These are phyloP conservation scores for Dactylellina cionopaga DNA, from an alignment of 2,329 filamentous ascomycete genomes.

Conservation along the genomic window DNA sequence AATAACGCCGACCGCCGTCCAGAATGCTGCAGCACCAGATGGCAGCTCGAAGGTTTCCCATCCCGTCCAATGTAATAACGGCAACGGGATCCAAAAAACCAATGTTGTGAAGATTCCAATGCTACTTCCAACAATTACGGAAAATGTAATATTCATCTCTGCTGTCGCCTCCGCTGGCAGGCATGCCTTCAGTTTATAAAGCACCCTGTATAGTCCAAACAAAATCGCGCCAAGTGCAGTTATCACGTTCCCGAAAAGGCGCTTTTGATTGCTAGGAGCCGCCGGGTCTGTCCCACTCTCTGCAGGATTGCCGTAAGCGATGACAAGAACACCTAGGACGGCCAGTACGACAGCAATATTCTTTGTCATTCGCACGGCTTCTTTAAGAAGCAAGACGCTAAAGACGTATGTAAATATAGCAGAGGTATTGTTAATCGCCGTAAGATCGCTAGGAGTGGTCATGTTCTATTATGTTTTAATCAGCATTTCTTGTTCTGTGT, in stretches of 20 bases:
- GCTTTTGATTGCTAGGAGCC: constrained; percentile 11
- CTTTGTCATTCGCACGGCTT: constrained; percentile 46
- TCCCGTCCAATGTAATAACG: constrained; percentile 32
- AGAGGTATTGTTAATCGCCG: constrained; percentile 48
- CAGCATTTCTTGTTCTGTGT: background rate
- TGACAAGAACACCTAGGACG: constrained; percentile 34
- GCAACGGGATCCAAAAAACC: constrained; percentile 50
- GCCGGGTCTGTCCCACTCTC: constrained; percentile 12
- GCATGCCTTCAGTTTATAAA: constrained; percentile 47
- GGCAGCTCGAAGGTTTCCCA: constrained; percentile 31
- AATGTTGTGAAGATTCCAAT: constrained; percentile 42
- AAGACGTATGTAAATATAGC: constrained; percentile 50
- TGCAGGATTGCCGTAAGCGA: constrained; percentile 41
- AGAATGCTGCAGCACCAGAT: constrained; percentile 23
- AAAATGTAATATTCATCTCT: constrained; percentile 47
- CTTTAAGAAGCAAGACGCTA: constrained; percentile 47
- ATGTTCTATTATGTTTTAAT: constrained; percentile 26
- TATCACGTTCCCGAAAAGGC: constrained; percentile 38
- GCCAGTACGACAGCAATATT: constrained; percentile 37
- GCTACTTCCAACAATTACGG: constrained; percentile 36
- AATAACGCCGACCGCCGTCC: constrained; percentile 30
- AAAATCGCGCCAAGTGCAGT: constrained; percentile 38
- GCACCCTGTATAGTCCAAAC: constrained; percentile 39
- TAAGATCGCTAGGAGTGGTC: constrained; percentile 46
- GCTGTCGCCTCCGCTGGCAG: constrained; percentile 36